Conservation (phyloP, 345 rosid species). For the Erucastrum elatum region DNA sequence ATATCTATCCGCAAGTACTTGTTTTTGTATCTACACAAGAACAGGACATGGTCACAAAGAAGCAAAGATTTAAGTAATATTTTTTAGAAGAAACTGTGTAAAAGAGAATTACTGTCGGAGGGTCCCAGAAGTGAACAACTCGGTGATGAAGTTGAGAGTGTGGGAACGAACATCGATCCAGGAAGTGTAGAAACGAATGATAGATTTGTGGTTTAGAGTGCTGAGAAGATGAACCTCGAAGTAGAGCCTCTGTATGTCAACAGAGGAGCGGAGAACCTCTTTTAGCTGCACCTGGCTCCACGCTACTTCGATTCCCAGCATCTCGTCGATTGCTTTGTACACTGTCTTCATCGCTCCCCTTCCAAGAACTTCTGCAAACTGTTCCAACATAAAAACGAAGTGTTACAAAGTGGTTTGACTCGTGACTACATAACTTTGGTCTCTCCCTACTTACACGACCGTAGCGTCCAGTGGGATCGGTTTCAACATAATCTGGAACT, state of each 20-base stretch:
- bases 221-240: slow-evolving; percentile 89
- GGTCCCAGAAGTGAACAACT: slow-evolving; percentile 82
- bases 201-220: slow-evolving; percentile 64
- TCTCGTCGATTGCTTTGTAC: slow-evolving; percentile 76
- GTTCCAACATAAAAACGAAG: slow-evolving; percentile 21
- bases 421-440: neutral
- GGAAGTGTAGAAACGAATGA: slow-evolving; percentile 69
- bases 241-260: slow-evolving; percentile 71
- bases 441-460: slow-evolving; percentile 71
- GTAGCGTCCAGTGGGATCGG: slow-evolving; percentile 87
- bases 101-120: slow-evolving; percentile 55
- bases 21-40: slow-evolving; percentile 51
- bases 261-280: slow-evolving; percentile 60
- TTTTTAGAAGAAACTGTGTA: neutral
- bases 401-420: slow-evolving; percentile 19
- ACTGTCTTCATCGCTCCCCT: slow-evolving; percentile 88
- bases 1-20: slow-evolving; percentile 59
- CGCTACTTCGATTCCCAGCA: slow-evolving; percentile 77
- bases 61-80: neutral
- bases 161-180: slow-evolving; percentile 61
- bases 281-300: slow-evolving; percentile 75
- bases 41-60: slow-evolving; percentile 5
- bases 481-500: slow-evolving; percentile 59
- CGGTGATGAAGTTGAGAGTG: slow-evolving; percentile 82
- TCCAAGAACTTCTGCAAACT: slow-evolving; percentile 72